These are phyloP conservation scores for Claviceps quebecensis DNA, from an alignment of 2,329 filamentous ascomycete genomes.

Conservation along the genomic window DNA sequence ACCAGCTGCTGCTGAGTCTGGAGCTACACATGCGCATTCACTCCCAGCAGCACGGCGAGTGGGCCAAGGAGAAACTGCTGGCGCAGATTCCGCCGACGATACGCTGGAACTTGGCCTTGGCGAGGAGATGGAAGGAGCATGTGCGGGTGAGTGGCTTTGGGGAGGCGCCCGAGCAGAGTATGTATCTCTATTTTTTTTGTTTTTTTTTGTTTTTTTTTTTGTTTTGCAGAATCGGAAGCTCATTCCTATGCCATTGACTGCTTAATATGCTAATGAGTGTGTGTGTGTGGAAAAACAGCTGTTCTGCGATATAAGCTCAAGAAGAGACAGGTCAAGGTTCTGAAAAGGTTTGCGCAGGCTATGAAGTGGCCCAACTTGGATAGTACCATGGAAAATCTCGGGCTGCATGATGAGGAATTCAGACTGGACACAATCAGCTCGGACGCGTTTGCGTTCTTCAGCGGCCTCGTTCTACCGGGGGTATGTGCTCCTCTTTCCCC, in stretches of 20 bases:
- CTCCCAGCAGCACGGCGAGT: conserved; percentile 43
- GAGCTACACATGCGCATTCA: conserved; percentile 60
- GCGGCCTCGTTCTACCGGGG: conserved; percentile 57
- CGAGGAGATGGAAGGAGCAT: conserved; percentile 57
- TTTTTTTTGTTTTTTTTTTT: neutral
- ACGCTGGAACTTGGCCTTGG: conserved; percentile 60
- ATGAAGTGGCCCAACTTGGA: conserved; percentile 67
- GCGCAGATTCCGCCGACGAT: conserved; percentile 54
- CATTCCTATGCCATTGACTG: no score
- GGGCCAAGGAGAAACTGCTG: conserved; percentile 50
- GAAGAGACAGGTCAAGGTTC: conserved; percentile 52
- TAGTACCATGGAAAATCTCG: conserved; percentile 48
- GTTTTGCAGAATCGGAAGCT: neutral
- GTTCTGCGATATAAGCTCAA: conserved; percentile 51
- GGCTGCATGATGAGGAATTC: conserved; percentile 43
- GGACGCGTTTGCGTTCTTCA: conserved; percentile 66
- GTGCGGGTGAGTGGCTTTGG: conserved; percentile 52
- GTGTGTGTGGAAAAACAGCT: conserved; percentile 20
- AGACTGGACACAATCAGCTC: conserved; percentile 48
- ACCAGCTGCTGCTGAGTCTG: conserved; percentile 60
- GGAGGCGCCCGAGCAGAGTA: conserved; percentile 35
- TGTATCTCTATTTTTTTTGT: conserved; percentile 9
- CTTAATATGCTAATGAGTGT: no score
- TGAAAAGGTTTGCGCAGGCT: conserved; percentile 53
- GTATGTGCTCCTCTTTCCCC: conserved; percentile 24